Base-by-base conservation (phyloP, 73 alveolate genomes). In the Symbiodinium natans region DNA sequence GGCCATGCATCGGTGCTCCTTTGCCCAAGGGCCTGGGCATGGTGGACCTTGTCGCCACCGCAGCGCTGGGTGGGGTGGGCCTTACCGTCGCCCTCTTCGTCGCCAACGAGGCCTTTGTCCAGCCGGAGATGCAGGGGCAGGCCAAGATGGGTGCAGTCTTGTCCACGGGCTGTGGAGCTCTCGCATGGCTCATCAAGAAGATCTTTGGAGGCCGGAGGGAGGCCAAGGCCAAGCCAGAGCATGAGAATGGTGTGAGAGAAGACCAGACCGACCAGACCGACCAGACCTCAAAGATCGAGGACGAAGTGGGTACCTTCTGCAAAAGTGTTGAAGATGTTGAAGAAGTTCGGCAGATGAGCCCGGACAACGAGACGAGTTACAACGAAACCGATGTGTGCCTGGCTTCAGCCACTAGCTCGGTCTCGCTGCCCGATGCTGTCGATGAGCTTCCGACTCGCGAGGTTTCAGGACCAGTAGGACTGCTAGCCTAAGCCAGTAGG, bases 41-140 rank as follows among this genome's bases (percentile, higher is more conserved):
- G 31, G 75, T 74, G 23, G 95, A 89, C 42, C 46, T 89, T 68
- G 86, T 89, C 43, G 95, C 95, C 43, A 89, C 95, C 9, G 41
- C 95, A 29, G 95, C 95, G 25, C 86, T 89, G 71, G 95, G 95
- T 2, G 95, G 95, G 74, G 77, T 89, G 9, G 95, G 95, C 38
- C 95, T 89, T 86, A 89, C 95, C 15, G 95, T 89, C 21, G 95
- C 95, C 17, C 86, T 89, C 75, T 89, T 89, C 86, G 95, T 89
- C 74, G 95, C 95, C 52, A 89, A 89, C 73, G 95, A 89, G 48
- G 95, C 95, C 11, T 89, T 89, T 40, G 95, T 89, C n/a, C 87
- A 89, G 74, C 95, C 95, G 17, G 95, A 88, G 86, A 88, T 88
- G 95, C 95, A 75, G 43, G 95, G 95, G 29, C 95, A 89, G 95